phyloP scores from a whole-genome alignment of 73 alveolate species.

The Paramecium biaurelia region DNA sequence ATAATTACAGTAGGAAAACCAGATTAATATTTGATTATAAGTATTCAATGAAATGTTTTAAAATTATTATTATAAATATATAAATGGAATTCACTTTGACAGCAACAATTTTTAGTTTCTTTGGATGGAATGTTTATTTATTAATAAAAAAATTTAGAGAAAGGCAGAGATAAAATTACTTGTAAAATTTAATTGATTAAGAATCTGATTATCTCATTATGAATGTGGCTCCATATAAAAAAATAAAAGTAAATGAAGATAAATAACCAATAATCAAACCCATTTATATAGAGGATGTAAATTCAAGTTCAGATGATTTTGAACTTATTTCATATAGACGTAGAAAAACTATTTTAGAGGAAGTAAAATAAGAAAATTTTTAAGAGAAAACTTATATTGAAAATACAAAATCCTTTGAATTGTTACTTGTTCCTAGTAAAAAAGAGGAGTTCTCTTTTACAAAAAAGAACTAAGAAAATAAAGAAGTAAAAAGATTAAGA shows the following conservation, averaged over 20 bases:
- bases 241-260: background rate
- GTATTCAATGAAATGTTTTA: background rate
- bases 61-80: background rate
- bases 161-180: background rate
- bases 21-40: background rate
- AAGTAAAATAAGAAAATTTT: background rate
- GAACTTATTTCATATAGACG: background rate
- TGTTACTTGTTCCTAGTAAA: background rate
- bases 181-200: background rate
- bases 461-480: background rate
- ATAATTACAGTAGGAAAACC: background rate
- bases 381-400: background rate
- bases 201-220: background rate
- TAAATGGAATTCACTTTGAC: background rate
- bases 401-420: background rate
- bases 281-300: background rate
- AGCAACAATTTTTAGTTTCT: background rate
- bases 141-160: background rate
- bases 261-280: background rate
- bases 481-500: background rate
- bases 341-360: background rate
- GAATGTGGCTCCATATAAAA: background rate
- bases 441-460: background rate
- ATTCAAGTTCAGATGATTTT: background rate
- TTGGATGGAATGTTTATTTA: background rate